These are phyloP conservation scores for Nigrospora sphaerica DNA, from an alignment of 2,329 filamentous ascomycete species.

Conservation along the genomic window DNA sequence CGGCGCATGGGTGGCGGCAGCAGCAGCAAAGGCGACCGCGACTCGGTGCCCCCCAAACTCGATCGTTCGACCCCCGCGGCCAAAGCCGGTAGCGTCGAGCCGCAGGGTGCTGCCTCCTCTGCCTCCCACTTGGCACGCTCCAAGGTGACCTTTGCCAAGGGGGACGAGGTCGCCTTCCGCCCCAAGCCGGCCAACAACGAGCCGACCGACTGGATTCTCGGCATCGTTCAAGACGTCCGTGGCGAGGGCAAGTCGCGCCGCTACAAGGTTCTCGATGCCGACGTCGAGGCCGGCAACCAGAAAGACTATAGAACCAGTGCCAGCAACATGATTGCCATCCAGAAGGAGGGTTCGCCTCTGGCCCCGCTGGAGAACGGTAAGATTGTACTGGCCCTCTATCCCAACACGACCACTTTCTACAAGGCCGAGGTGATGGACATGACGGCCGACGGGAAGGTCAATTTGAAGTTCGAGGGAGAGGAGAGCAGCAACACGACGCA, in stretches of 20 bases:
- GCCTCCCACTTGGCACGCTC: conserved; percentile 31
- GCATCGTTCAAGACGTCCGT: conserved; percentile 67
- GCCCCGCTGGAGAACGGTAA: conserved; percentile 60
- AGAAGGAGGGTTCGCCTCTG: conserved; percentile 46
- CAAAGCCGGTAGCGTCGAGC: conserved; percentile 40
- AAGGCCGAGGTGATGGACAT: conserved; percentile 73
- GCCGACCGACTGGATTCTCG: conserved; percentile 64
- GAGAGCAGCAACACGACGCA: conserved; percentile 68
- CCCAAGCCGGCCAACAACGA: conserved; percentile 44
- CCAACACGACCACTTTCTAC: conserved; percentile 80
- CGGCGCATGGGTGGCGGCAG: conserved; percentile 24
- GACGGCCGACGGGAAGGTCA: conserved; percentile 48
- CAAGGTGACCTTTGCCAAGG: conserved; percentile 51
- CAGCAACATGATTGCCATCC: conserved; percentile 71
- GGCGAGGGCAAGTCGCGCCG: conserved; percentile 72
- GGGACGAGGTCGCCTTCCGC: conserved; percentile 62
- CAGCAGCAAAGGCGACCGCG: conserved; percentile 31
- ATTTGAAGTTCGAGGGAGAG: conserved; percentile 73
- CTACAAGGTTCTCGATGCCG: conserved; percentile 75
- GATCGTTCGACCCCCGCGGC: conserved; percentile 29
- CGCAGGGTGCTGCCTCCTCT: conserved; percentile 27
- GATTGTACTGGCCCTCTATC: conserved; percentile 71
- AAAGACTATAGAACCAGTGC: conserved; percentile 66
- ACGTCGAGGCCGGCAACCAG: conserved; percentile 63
- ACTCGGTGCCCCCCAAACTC: conserved; percentile 47